Evolutionary conservation across 2,329 filamentous ascomycete genomes (phyloP).

Genomic region (Neonectria faginata): DNA sequence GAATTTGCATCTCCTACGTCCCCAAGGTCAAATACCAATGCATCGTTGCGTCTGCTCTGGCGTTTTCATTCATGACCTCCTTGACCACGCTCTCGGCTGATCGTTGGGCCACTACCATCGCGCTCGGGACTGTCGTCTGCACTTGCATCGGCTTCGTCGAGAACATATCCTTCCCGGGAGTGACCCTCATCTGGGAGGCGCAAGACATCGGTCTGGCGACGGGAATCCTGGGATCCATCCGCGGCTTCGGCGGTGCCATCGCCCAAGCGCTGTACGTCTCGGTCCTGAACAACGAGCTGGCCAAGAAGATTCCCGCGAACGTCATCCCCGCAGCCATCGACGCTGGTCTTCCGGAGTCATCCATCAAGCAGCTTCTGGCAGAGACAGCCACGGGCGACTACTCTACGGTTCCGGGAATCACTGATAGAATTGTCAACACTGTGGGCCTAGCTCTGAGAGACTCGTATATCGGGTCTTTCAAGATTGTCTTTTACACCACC

Average conservation of each 20-base stretch:
- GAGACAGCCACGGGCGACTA: conserved; percentile 49
- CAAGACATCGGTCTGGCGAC: conserved; percentile 59
- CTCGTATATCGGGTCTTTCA: conserved; percentile 57
- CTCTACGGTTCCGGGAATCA: conserved; percentile 51
- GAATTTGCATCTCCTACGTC: conserved; percentile 51
- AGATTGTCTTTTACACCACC: conserved; percentile 55
- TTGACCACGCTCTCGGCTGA: conserved; percentile 45
- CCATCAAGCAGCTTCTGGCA: conserved; percentile 48
- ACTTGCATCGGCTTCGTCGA: conserved; percentile 53
- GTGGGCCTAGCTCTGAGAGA: conserved; percentile 50
- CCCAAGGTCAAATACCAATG: conserved; percentile 52
- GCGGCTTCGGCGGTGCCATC: conserved; percentile 55
- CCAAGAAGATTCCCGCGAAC: conserved; percentile 48
- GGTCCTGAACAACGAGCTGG: conserved; percentile 52
- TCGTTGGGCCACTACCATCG: conserved; percentile 47
- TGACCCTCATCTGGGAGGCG: conserved; percentile 58
- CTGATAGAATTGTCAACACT: conserved; percentile 46
- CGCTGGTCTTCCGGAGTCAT: conserved; percentile 52
- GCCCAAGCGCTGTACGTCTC: conserved; percentile 53
- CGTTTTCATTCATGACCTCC: conserved; percentile 51
- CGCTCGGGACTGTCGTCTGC: conserved; percentile 48
- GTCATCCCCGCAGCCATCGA: conserved; percentile 50
- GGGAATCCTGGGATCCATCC: conserved; percentile 59
- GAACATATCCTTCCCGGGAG: conserved; percentile 55
- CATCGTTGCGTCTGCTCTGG: conserved; percentile 45